Evolutionary conservation across 495 filamentous ascomycete genomes (phyloP).

Genomic region (Penicillium ochrochloron): DNA sequence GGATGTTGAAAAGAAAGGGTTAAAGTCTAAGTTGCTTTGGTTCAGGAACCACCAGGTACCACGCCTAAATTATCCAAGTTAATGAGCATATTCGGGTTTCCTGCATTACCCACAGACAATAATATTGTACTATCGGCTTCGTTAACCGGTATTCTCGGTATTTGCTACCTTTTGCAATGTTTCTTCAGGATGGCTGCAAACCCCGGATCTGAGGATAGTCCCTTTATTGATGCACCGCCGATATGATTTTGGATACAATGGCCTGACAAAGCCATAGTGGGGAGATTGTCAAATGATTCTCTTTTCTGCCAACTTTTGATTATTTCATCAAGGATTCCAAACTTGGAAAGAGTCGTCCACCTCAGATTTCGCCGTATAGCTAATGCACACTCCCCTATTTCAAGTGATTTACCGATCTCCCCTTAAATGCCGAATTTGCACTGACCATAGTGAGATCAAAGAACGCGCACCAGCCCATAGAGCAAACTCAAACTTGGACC

Average conservation of each 20-base stretch:
- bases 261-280: not conserved
- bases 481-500: conserved; percentile 1
- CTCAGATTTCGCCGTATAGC: not conserved
- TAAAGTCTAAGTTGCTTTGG: conserved; percentile 5
- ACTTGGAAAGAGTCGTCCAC: not conserved
- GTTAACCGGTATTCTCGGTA: not conserved
- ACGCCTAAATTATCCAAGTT: not conserved
- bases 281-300: not conserved
- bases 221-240: not conserved
- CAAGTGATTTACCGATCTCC: not conserved
- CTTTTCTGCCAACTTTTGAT: not conserved
- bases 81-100: not conserved
- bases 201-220: not conserved
- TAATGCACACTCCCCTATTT: not conserved
- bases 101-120: conserved; percentile 12
- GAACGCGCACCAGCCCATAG: not conserved
- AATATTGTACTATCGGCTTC: conserved; percentile 14
- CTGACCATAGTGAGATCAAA: not conserved
- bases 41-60: conserved; percentile 9
- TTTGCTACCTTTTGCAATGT: not conserved
- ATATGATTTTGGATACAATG: conserved; percentile 1
- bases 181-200: conserved; percentile 3
- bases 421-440: not conserved
- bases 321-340: not conserved
- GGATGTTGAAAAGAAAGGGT: conserved; percentile 11